Evolutionary conservation across 2,329 filamentous ascomycete genomes (phyloP), one percentile per base, ranked within the genome.

Genomic region (Orbilia ellipsospora): DNA sequence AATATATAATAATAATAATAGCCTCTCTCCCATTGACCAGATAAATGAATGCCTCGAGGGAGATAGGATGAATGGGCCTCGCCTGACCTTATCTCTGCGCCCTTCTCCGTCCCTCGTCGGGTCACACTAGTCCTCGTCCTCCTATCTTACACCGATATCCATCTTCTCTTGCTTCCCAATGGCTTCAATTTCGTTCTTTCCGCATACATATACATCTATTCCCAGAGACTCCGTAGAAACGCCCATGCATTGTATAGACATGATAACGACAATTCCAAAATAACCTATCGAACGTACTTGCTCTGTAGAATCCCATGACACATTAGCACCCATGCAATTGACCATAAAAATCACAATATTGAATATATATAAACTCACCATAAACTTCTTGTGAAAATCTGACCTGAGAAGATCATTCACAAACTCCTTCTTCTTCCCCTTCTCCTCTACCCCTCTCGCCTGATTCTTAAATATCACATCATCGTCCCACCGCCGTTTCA

Each of bases 401-500:
- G 93, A 97, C 77, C 79, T 77, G 26, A 75, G 23, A n/a, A 75
- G 72, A 52, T 75, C 54, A 63, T 70, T 45, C 83, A 99, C 94
- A 84, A 99, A 99, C 83, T 97, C 94, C 85, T 94, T 96, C 83
- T 87, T 88, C 85, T 91, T 93, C 77, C 90, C 89, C 85, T 90
- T 94, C 77, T 97, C 93, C 81, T 98, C 94, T 0, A 94, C 97
- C 7, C 94, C 95, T 73, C 95, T 88, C 40, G 94, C 95, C 84
- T 99, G 95, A 83, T 99, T 99, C 85, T 97, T 98, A 85, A 99
- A 99, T 1, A 99, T 94, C 12, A 99, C 95, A 82, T 99, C 95
- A 80, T 99, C 95, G 80, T 99, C 95, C 95, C 95, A 99, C 79
- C 94, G 84, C 79, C 92, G 86, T 86, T 97, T 97, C 80, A 97